Evolutionary conservation across 2,329 filamentous ascomycete species (phyloP).

Genomic region (Seiridium unicorne): DNA sequence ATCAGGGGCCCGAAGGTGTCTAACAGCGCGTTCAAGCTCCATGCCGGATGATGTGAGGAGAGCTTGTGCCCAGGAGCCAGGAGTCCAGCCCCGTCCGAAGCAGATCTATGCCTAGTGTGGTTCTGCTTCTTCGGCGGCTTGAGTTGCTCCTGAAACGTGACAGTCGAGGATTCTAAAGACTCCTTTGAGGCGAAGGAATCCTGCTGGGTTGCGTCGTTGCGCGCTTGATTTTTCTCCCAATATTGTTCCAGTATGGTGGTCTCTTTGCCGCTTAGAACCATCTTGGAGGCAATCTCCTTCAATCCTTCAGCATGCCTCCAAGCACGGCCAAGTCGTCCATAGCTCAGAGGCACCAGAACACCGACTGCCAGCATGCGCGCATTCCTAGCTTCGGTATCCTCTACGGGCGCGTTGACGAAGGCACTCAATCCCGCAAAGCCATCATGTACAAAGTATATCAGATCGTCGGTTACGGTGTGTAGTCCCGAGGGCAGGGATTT

Average conservation of each 20-base stretch:
- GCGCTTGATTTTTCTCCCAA: conserved; percentile 65
- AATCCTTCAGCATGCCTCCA: conserved; percentile 84
- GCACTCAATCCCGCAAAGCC: conserved; percentile 85
- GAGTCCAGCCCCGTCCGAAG: conserved; percentile 60
- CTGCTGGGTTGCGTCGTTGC: conserved; percentile 35
- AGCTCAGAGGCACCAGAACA: conserved; percentile 79
- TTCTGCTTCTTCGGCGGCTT: conserved; percentile 32
- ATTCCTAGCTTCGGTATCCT: conserved; percentile 74
- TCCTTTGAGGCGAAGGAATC: conserved; percentile 32
- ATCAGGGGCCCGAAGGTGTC: conserved; percentile 87
- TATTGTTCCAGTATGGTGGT: conserved; percentile 71
- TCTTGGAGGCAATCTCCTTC: conserved; percentile 66
- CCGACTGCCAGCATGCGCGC: conserved; percentile 93
- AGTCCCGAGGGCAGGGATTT: conserved; percentile 93
- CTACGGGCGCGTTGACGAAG: conserved; percentile 81
- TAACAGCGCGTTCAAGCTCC: conserved; percentile 74
- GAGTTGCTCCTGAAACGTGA: conserved; percentile 40
- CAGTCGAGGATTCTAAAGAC: conserved; percentile 50
- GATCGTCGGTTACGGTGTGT: conserved; percentile 82
- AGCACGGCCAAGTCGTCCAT: conserved; percentile 79
- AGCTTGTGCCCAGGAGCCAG: conserved; percentile 63
- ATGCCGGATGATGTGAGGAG: conserved; percentile 79
- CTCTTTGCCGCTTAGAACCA: conserved; percentile 65
- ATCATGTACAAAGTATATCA: conserved; percentile 91
- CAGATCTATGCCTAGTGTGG: conserved; percentile 57